Evolutionary conservation across 2,329 filamentous ascomycete genomes (phyloP).

Genomic region (Botrytis fragariae): DNA sequence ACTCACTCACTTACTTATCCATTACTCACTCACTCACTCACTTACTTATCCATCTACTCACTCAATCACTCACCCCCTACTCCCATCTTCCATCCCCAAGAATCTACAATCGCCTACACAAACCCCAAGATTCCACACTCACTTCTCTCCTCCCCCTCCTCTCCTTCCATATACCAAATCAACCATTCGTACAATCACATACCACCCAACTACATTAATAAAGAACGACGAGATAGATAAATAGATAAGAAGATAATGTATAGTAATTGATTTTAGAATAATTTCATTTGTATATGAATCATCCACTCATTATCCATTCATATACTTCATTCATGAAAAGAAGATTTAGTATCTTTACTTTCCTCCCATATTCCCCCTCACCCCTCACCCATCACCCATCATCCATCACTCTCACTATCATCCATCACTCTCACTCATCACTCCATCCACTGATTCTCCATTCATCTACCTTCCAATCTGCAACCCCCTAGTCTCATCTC

Average conservation of each 20-base stretch:
- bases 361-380: background rate
- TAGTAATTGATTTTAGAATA: background rate
- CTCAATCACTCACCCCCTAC: no score
- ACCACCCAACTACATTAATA: background rate
- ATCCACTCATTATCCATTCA: background rate
- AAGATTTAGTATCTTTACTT: conserved; percentile 10
- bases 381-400: background rate
- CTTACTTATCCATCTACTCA: no score
- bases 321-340: background rate
- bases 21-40: no score
- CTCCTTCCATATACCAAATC: no score
- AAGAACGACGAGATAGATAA: background rate
- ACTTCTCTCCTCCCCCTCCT: background rate
- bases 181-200: background rate
- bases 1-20: no score
- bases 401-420: background rate
- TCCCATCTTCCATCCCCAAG: no score
- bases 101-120: no score
- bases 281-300: background rate
- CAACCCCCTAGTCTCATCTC: background rate
- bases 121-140: background rate
- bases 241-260: background rate
- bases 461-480: background rate
- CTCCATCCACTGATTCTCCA: background rate
- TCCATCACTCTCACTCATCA: no score